phyloP scores from a whole-genome alignment of 768 basidiomycete species.

The Daedalea quercina region DNA sequence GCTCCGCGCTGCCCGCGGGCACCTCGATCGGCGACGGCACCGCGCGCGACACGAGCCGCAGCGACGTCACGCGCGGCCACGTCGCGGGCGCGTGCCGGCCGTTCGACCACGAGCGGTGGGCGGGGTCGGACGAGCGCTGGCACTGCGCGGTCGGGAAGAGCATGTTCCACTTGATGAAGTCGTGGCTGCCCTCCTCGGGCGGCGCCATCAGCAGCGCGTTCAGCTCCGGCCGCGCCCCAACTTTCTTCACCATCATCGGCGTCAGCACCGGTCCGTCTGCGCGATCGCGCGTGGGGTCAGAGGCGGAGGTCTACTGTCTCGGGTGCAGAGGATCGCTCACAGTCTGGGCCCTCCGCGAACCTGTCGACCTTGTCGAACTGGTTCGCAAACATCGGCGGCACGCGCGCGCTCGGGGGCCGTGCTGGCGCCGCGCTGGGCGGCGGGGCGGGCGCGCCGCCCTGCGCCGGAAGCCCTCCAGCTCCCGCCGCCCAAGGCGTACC shows the following conservation, averaged over 20 bases:
- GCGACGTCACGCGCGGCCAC: constrained; percentile 46
- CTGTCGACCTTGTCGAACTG: constrained; percentile 26
- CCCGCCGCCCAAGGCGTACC: constrained; percentile 2
- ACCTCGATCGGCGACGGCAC: constrained; percentile 54
- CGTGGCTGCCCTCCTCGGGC: constrained; percentile 30
- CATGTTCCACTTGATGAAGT: constrained; percentile 71
- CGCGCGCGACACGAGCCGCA: constrained; percentile 45
- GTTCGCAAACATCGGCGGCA: constrained; percentile 12
- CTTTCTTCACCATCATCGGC: constrained; percentile 46
- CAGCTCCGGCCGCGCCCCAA: constrained; percentile 39
- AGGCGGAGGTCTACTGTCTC: constrained; percentile 3
- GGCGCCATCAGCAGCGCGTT: constrained; percentile 57
- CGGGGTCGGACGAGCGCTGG: constrained; percentile 54
- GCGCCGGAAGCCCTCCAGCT: constrained; percentile 8
- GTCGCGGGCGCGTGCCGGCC: constrained; percentile 64
- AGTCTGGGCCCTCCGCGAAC: constrained; percentile 36
- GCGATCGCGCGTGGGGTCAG: not conserved
- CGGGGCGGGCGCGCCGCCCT: not conserved
- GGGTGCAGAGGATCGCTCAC: constrained; percentile 24
- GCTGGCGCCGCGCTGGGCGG: constrained; percentile 2
- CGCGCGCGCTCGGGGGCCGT: constrained; percentile 1
- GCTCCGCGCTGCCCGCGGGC: constrained; percentile 32
- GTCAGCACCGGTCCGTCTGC: constrained; percentile 68
- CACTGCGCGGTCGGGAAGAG: constrained; percentile 55
- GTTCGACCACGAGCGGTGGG: constrained; percentile 55